These are phyloP conservation scores for Cubamyces lactineus DNA, from an alignment of 768 basidiomycete species.

Conservation along the genomic window DNA sequence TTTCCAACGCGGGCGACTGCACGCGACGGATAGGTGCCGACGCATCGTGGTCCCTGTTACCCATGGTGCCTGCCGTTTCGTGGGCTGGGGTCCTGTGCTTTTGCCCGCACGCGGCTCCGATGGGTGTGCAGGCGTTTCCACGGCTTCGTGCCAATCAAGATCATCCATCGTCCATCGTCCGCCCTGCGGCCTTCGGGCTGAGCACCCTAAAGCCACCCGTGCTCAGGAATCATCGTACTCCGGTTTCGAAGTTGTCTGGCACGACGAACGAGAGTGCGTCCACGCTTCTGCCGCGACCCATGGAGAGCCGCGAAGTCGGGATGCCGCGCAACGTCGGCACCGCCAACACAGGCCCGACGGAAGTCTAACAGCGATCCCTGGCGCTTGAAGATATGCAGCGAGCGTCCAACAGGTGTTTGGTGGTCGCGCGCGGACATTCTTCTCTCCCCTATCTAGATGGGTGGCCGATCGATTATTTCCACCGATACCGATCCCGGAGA, in stretches of 20 bases:
- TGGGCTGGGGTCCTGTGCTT: no score
- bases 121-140: neutral
- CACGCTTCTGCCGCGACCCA: conserved; percentile 12
- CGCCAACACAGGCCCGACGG: neutral
- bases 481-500: conserved; percentile 7
- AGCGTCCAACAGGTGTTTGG: conserved; percentile 11
- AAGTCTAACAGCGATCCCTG: neutral
- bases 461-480: conserved; percentile 12
- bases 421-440: conserved; percentile 1
- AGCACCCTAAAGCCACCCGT: no score
- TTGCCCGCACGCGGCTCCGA: conserved; percentile 3
- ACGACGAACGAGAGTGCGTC: no score
- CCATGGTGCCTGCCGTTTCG: neutral
- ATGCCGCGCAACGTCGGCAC: neutral
- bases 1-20: neutral
- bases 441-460: conserved; percentile 20
- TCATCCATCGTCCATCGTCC: neutral
- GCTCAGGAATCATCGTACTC: no score
- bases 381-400: conserved; percentile 9
- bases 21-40: neutral
- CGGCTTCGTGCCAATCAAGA: neutral
- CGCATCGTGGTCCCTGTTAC: neutral
- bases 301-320: conserved; percentile 1
- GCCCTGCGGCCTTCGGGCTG: no score
- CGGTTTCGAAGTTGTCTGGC: no score